Percentiles rank a stretch among this genome's conserved stretches.
Evolutionary conservation across 2,329 filamentous ascomycete genomes (phyloP).

Genomic region (Colletotrichum cuscutae): DNA sequence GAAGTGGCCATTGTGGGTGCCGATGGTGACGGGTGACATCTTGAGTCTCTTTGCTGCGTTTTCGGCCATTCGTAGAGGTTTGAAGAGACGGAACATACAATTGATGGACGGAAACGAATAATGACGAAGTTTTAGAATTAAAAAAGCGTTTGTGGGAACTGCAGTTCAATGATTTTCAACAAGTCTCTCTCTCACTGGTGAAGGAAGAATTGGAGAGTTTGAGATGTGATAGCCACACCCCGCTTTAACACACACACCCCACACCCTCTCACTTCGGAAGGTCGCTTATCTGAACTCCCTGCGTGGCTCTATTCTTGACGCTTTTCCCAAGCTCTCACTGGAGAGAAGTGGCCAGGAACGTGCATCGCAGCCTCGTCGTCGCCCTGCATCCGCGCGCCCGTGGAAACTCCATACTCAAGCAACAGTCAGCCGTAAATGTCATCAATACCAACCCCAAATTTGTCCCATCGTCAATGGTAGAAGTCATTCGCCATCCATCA

Average conservation of each 20-base stretch:
- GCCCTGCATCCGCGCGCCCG: conserved; percentile 31
- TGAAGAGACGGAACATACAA: conserved; percentile 56
- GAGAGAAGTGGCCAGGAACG: conserved; percentile 30
- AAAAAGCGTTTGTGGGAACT: not conserved
- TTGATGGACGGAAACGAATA: not conserved
- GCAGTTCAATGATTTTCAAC: conserved; percentile 9
- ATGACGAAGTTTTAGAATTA: not conserved
- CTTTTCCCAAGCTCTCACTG: conserved; percentile 34
- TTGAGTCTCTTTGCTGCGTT: conserved; percentile 85
- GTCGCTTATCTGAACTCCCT: not conserved
- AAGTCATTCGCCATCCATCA: not conserved
- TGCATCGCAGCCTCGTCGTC: conserved; percentile 33
- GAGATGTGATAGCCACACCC: conserved; percentile 32
- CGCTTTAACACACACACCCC: not conserved
- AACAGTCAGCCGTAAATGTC: conserved; percentile 14
- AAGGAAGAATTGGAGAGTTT: conserved; percentile 30
- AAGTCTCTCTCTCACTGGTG: not conserved
- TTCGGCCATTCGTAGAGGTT: conserved; percentile 67
- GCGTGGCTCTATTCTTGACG: conserved; percentile 24
- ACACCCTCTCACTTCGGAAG: not conserved
- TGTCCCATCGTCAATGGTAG: conserved; percentile 1
- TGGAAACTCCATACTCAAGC: conserved; percentile 14
- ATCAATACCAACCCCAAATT: conserved; percentile 16
- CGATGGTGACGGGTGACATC: conserved; percentile 72
- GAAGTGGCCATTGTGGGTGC: conserved; percentile 98